Evolutionary conservation across 1,139 yeast species (phyloP).

Genomic region (Taphrina flavorubra): DNA sequence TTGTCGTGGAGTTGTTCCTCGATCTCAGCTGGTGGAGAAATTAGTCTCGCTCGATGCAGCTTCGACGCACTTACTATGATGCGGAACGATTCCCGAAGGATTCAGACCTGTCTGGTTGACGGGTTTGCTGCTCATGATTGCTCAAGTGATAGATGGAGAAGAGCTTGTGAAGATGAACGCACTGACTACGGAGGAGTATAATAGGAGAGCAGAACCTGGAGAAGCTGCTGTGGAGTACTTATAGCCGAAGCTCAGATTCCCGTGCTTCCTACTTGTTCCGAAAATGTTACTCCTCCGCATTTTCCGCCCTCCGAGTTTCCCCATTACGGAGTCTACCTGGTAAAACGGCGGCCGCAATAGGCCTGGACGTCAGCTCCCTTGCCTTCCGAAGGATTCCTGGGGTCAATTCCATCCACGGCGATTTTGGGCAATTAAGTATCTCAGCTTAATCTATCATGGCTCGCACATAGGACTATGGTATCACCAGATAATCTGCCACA

Average conservation of each 20-base stretch:
- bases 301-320: constrained; percentile 1
- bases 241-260: background rate
- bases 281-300: constrained; percentile 7
- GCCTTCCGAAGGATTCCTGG: too few relatives aligned
- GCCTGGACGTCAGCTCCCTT: too few relatives aligned
- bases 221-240: constrained; percentile 21
- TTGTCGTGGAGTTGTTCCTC: constrained; percentile 39
- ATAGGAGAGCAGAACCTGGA: constrained; percentile 1
- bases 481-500: background rate
- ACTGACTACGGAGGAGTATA: background rate
- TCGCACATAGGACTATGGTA: background rate
- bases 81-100: constrained; percentile 37
- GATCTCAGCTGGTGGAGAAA: constrained; percentile 29
- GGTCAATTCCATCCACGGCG: too few relatives aligned
- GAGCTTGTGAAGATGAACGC: background rate
- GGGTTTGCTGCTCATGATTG: constrained; percentile 28
- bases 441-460: background rate
- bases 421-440: too few relatives aligned
- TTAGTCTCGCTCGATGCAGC: background rate
- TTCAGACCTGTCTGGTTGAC: constrained; percentile 41
- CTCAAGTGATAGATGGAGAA: background rate
- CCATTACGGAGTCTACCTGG: background rate
- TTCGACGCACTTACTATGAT: constrained; percentile 28
- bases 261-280: constrained; percentile 13
- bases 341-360: too few relatives aligned